These are phyloP conservation scores for Wickerhamiella kurtzmanii DNA, from an alignment of 805 yeast genomes.

Conservation along the genomic window DNA sequence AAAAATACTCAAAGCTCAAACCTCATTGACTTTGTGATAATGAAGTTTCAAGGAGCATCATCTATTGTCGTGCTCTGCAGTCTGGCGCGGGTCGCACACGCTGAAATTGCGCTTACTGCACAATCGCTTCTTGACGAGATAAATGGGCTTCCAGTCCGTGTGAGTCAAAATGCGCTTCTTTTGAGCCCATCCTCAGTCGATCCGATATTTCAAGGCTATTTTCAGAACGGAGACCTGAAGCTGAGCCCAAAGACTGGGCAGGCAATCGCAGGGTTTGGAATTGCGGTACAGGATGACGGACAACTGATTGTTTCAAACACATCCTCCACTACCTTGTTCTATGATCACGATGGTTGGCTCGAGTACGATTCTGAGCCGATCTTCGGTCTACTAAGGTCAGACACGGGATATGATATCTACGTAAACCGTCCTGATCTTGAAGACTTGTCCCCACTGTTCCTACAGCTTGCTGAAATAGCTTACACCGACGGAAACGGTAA, in stretches of 20 bases:
- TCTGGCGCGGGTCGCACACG: neutral
- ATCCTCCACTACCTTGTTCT: slow-evolving; percentile 4
- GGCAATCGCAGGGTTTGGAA: slow-evolving; percentile 1
- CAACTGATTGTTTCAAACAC: slow-evolving; percentile 9
- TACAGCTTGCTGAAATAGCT: slow-evolving; percentile 11
- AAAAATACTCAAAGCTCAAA: too few relatives aligned
- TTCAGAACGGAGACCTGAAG: slow-evolving; percentile 8
- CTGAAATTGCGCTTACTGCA: slow-evolving; percentile 13
- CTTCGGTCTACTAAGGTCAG: slow-evolving; percentile 8
- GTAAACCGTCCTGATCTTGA: slow-evolving; percentile 7
- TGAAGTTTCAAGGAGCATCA: too few relatives aligned
- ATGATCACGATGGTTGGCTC: slow-evolving; percentile 13
- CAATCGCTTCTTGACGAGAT: slow-evolving; percentile 8
- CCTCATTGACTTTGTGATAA: too few relatives aligned
- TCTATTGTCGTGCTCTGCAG: neutral
- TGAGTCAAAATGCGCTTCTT: slow-evolving; percentile 10
- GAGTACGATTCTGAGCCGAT: slow-evolving; percentile 9
- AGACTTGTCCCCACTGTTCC: slow-evolving; percentile 9
- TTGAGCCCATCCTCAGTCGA: slow-evolving; percentile 7
- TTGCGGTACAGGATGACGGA: slow-evolving; percentile 8
- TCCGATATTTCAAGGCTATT: slow-evolving; percentile 14
- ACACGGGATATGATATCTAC: slow-evolving; percentile 6
- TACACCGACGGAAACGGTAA: slow-evolving; percentile 2
- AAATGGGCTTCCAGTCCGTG: slow-evolving; percentile 11
- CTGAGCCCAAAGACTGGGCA: slow-evolving; percentile 15